phyloP scores from a whole-genome alignment of 2,329 filamentous ascomycete species.

The Aphanoascus verrucosus region DNA sequence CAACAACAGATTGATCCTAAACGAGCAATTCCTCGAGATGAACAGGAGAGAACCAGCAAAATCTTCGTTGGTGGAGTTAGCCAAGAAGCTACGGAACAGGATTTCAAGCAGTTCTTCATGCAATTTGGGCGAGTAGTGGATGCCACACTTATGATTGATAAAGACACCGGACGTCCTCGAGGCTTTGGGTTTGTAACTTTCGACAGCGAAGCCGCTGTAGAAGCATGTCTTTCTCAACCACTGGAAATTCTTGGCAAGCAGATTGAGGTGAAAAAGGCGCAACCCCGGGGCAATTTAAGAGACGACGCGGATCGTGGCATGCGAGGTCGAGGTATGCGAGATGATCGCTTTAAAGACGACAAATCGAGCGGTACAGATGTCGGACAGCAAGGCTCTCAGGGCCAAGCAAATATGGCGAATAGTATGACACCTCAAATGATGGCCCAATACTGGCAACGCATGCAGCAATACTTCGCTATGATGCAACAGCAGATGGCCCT shows the following conservation, averaged over 20 bases:
- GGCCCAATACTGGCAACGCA: slow-evolving; percentile 96
- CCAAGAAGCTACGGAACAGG: slow-evolving; percentile 90
- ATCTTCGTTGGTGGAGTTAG: slow-evolving; percentile 97
- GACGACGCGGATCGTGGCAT: slow-evolving; percentile 68
- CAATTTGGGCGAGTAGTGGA: slow-evolving; percentile 94
- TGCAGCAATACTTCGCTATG: slow-evolving; percentile 94
- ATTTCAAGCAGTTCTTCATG: slow-evolving; percentile 94
- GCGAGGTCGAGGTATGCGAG: slow-evolving; percentile 39
- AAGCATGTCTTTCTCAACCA: slow-evolving; percentile 72
- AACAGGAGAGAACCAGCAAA: slow-evolving; percentile 96
- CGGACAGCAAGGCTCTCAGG: slow-evolving; percentile 38
- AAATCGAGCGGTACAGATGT: slow-evolving; percentile 29
- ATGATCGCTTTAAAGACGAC: slow-evolving; percentile 33
- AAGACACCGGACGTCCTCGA: slow-evolving; percentile 91
- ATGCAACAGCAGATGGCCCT: slow-evolving; percentile 83
- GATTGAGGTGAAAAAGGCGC: slow-evolving; percentile 96
- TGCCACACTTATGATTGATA: slow-evolving; percentile 99
- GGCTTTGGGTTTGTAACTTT: slow-evolving; percentile 98
- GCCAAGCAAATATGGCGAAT: slow-evolving; percentile 32
- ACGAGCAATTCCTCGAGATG: slow-evolving; percentile 89
- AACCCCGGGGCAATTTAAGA: slow-evolving; percentile 85
- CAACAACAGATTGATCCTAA: slow-evolving; percentile 80
- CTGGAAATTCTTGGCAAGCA: slow-evolving; percentile 90
- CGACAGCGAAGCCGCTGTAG: slow-evolving; percentile 88
- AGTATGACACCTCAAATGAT: slow-evolving; percentile 94